Evolutionary conservation across 139 green algal genomes (phyloP).

Genomic region (Gonium pectorale): DNA sequence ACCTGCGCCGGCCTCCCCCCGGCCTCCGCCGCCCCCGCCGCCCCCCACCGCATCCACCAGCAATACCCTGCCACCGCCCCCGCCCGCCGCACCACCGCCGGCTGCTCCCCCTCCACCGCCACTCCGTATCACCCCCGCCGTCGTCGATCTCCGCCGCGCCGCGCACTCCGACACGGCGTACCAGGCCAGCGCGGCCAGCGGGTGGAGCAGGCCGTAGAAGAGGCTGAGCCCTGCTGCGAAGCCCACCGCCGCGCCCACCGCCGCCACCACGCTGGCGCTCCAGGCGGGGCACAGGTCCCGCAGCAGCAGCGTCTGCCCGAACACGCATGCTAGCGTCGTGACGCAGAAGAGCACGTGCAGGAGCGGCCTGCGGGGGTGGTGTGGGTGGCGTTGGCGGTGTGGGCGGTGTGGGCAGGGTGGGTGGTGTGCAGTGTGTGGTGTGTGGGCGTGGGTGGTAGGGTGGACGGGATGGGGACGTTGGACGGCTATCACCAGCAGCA

Average conservation of each 20-base stretch:
- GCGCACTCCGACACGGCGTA: neutral
- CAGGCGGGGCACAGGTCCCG: neutral
- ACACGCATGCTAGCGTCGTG: neutral
- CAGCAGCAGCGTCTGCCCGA: conserved; percentile 22
- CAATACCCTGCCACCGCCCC: too few species aligned
- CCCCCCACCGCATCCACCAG: too few species aligned
- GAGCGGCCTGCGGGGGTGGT: conserved; percentile 8
- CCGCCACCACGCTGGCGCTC: neutral
- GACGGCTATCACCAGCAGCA: neutral
- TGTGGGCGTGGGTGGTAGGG: neutral
- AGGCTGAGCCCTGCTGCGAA: neutral
- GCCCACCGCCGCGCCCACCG: conserved; percentile 16
- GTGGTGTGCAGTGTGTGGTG: neutral
- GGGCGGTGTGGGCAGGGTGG: neutral
- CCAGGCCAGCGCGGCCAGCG: neutral
- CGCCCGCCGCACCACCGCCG: too few species aligned
- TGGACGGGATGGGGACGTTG: neutral
- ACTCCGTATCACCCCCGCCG: too few species aligned
- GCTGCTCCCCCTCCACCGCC: too few species aligned
- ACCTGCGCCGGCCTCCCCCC: too few species aligned
- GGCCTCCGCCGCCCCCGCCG: too few species aligned
- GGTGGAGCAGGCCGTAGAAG: conserved; percentile 36
- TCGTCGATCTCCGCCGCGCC: neutral
- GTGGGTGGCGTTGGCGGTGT: neutral
- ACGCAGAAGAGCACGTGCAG: conserved; percentile 29